phyloP scores from a whole-genome alignment of 257 asterid genomes.

The Anisodus acutangulus region DNA sequence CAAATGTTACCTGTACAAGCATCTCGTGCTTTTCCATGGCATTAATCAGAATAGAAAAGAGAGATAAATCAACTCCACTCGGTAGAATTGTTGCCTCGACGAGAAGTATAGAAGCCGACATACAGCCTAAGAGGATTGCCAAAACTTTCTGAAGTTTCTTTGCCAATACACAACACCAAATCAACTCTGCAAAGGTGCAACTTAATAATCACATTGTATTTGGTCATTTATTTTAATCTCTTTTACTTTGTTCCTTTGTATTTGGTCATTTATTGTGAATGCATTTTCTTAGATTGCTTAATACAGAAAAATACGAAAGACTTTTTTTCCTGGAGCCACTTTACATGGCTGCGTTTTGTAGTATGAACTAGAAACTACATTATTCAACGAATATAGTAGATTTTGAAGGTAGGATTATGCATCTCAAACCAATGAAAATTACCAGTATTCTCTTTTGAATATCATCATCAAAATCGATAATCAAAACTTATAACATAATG shows the following conservation, averaged over 20 bases:
- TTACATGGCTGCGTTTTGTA: neutral
- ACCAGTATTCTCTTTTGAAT: constrained; percentile 27
- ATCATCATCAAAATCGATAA: constrained; percentile 26
- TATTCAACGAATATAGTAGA: neutral
- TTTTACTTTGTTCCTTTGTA: neutral
- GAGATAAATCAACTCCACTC: constrained; percentile 69
- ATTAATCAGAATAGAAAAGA: constrained; percentile 70
- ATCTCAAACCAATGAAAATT: constrained; percentile 4
- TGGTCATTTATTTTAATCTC: neutral
- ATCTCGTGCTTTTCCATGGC: constrained; percentile 51
- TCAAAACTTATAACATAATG: constrained; percentile 5
- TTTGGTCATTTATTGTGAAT: neutral
- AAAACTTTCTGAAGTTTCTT: constrained; percentile 63
- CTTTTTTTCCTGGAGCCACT: neutral
- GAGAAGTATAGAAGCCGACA: constrained; percentile 73
- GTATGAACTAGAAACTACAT: constrained; percentile 17
- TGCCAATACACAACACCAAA: constrained; percentile 70
- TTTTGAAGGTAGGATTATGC: constrained; percentile 16
- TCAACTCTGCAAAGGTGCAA: constrained; percentile 50
- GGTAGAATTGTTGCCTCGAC: constrained; percentile 86
- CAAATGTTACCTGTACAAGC: constrained; percentile 65
- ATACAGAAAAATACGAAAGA: constrained; percentile 13
- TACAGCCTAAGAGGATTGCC: constrained; percentile 70
- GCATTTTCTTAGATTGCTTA: constrained; percentile 18
- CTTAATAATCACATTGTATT: constrained; percentile 14